Conservation (phyloP, 2,329 filamentous ascomycete species). For the Pyricularia sp. region DNA sequence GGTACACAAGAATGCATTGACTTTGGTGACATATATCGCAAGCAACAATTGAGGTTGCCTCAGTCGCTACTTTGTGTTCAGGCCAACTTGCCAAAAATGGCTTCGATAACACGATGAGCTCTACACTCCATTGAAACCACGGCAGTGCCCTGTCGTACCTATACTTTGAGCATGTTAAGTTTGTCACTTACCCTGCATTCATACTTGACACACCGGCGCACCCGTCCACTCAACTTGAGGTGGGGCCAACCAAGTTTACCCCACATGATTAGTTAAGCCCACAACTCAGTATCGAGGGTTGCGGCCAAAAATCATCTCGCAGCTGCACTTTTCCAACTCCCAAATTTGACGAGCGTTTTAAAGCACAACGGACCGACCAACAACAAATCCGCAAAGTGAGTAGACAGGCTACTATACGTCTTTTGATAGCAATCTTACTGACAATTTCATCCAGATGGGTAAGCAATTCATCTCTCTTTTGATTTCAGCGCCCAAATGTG, state of each 20-base stretch:
- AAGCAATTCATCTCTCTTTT: conserved; percentile 29
- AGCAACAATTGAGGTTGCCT: neutral
- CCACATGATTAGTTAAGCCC: neutral
- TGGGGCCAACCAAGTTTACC: neutral
- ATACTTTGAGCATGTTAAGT: neutral
- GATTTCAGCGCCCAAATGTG: neutral
- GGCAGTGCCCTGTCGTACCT: neutral
- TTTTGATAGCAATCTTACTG: conserved; percentile 19
- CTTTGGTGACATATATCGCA: neutral
- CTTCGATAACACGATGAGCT: neutral
- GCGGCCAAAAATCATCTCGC: conserved; percentile 6
- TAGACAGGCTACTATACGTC: neutral
- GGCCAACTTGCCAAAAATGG: neutral
- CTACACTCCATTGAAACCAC: neutral
- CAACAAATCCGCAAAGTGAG: conserved; percentile 17
- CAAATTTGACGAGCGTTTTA: conserved; percentile 3
- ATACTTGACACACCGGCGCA: too few relatives aligned
- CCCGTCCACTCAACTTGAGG: neutral
- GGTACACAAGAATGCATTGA: neutral
- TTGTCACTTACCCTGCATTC: neutral
- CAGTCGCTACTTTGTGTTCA: neutral
- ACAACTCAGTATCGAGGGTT: conserved; percentile 1
- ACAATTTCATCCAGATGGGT: conserved; percentile 46
- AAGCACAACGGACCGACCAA: conserved; percentile 18
- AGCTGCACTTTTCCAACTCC: neutral